Conservation (phyloP, 345 rosid genomes). For the Reutealis trisperma region DNA sequence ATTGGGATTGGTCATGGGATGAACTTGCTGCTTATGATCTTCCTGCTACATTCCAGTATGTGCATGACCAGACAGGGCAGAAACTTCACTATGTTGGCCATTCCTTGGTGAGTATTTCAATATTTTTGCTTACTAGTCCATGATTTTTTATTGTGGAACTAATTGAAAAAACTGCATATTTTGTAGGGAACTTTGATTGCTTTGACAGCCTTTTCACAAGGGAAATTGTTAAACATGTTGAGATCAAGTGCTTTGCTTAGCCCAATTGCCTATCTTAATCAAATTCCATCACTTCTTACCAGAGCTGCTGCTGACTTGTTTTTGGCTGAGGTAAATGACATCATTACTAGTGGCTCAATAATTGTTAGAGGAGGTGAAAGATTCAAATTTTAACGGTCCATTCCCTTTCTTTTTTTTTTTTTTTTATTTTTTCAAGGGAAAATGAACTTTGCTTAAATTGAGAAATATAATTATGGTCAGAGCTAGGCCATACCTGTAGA, state of each 20-base stretch:
- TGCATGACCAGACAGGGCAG: conserved; percentile 30
- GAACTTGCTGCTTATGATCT: conserved; percentile 32
- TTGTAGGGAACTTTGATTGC: conserved; percentile 48
- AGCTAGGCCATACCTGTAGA: too few species aligned
- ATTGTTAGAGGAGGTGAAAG: too few species aligned
- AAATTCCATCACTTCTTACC: conserved; percentile 22
- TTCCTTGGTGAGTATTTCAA: conserved; percentile 17
- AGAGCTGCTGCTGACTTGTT: conserved; percentile 35
- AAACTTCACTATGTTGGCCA: conserved; percentile 37
- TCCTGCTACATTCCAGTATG: conserved; percentile 26
- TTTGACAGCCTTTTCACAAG: conserved; percentile 44
- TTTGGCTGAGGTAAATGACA: conserved; percentile 30
- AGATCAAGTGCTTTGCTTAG: conserved; percentile 48
- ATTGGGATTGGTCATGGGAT: conserved; percentile 42
- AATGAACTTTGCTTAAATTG: too few species aligned
- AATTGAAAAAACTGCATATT: not conserved
- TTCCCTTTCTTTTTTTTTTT: too few species aligned
- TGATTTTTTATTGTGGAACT: too few species aligned
- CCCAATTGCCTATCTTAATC: conserved; percentile 45
- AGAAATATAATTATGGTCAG: too few species aligned
- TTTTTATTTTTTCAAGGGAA: too few species aligned
- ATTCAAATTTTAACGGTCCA: too few species aligned
- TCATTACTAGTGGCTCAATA: too few species aligned
- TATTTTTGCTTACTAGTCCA: too few species aligned
- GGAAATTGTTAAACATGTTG: conserved; percentile 24